Evolutionary conservation across 768 basidiomycete genomes (phyloP), one percentile per base, ranked within the genome.

Genomic region (Tulasnella sp.): DNA sequence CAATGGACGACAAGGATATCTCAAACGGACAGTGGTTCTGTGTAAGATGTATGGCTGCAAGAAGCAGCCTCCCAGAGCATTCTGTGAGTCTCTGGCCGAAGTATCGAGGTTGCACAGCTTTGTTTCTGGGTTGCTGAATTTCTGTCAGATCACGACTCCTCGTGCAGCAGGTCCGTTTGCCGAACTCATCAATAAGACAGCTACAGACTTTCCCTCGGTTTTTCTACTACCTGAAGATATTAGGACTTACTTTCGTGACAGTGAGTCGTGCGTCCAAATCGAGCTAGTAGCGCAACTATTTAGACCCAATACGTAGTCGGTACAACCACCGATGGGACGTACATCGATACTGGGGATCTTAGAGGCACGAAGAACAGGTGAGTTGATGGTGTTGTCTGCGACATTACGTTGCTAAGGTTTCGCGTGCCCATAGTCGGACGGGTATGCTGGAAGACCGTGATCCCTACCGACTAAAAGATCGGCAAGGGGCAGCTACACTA

Each of bases 401-500:
- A 24, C 17, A 23, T 38, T 38, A 7, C 34, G n/a, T 38, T 38
- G 15, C 34, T 38, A 15, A 38, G 34, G 34, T 15, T 7, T 15
- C 15, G 5, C 34, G 34, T 11, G 19, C 19, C 48, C 17, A 30
- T 44, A 85, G 93, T 68, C 90, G 91, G 26, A 85, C 85, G 68
- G 90, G 90, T 27, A 85, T 91, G 64, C 73, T 89, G 27, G 96
- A 98, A 68, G 93, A 93, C 54, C 84, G 93, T 26, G 96, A 98
- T 71, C 81, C 88, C 10, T 82, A 86, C 73, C 82, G 88, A 45
- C 75, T 94, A 49, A 86, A 84, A 68, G 94, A 97, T 70, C 80
- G 84, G 66, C 89, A 86, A 67, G 86, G 88, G 1, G 77, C 78
- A 0, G 81, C 86, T 2, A 82, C 96, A n/a, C 75, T 94, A 29